Evolutionary conservation across 2,329 filamentous ascomycete species (phyloP), one percentile per base, ranked within the genome.

Genomic region (Stagonosporopsis tanaceti): DNA sequence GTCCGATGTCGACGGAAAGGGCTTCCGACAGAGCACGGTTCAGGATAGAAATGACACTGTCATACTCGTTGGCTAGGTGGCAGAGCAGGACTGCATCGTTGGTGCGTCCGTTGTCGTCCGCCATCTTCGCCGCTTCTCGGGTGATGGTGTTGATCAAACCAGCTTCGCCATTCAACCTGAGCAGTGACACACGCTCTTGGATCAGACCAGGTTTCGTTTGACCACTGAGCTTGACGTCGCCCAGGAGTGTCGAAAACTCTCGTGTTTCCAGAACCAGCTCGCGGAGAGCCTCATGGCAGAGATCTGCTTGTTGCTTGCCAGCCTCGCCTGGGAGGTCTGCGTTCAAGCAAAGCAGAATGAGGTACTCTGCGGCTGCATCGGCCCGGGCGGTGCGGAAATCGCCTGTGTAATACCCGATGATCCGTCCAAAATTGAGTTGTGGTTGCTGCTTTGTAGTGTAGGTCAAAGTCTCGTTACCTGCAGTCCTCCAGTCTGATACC

Each of bases 231-330:
- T 88, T 86, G 67, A 99, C 93, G 74, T 99, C 96, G 50, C 96
- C 95, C 46, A 99, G 87, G 14, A 99, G 82, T 70, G 92, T 91
- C 70, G 93, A 94, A 77, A 98, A 99, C 73, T 99, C 95, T 64
- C 94, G 88, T 20, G 93, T 97, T 79, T 99, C 95, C n/a, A 99
- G 84, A 25, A 97, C 93, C 53, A 98, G 87, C 77, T 98, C 95
- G 34, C 93, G 91, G 55, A 99, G 82, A 6, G 93, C 94, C 76
- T 97, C 92, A 76, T 97, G 92, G 77, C 94, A 98, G 35, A 97
- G 85, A 45, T 85, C 87, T 50, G 88, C 86, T 73, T 97, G 94
- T 40, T 89, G 88, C 59, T 86, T 87, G 54, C 92, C 93, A 6
- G 89, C 82, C 54, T 91, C 85, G 20, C 89, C 90, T 25, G 84